phyloP scores from a whole-genome alignment of 23 red algal species.

The Cyanidioschyzon merolae region DNA sequence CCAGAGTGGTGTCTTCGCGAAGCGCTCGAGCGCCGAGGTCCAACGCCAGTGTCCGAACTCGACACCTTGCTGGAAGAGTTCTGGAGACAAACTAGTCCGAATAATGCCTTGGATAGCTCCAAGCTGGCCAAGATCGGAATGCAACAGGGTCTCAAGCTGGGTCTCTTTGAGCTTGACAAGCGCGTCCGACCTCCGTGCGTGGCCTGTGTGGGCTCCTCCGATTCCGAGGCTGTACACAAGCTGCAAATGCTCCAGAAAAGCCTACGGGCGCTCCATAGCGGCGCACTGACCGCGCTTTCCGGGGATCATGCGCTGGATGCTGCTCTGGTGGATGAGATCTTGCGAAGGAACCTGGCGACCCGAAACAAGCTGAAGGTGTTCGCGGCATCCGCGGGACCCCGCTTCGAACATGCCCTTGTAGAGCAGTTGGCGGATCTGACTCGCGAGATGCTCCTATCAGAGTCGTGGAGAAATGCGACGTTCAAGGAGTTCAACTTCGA shows the following conservation, averaged over 20 bases:
- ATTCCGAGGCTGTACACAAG: constrained; percentile 39
- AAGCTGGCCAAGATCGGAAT: constrained; percentile 39
- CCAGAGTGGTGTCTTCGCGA: constrained; percentile 38
- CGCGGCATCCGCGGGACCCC: constrained; percentile 28
- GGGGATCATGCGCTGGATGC: constrained; percentile 16
- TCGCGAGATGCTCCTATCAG: constrained; percentile 53
- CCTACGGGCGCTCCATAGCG: constrained; percentile 21
- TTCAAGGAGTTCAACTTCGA: constrained; percentile 95
- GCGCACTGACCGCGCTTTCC: background rate
- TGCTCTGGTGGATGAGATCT: constrained; percentile 21
- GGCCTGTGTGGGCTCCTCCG: constrained; percentile 27
- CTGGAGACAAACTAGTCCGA: background rate
- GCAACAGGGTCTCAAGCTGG: constrained; percentile 68
- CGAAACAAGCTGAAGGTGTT: constrained; percentile 56
- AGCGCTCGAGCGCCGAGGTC: background rate
- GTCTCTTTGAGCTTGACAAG: constrained; percentile 62
- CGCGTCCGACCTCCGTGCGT: constrained; percentile 31
- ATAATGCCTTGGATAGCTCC: background rate
- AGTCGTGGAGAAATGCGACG: constrained; percentile 40
- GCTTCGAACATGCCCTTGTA: constrained; percentile 40
- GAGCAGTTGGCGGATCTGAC: constrained; percentile 69
- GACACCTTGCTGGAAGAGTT: background rate
- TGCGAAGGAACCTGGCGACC: constrained; percentile 47
- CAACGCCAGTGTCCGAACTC: constrained; percentile 17
- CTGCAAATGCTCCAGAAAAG: constrained; percentile 22